phyloP scores from a whole-genome alignment of 2,329 filamentous ascomycete species.

The Periglandula ipomoeae region DNA sequence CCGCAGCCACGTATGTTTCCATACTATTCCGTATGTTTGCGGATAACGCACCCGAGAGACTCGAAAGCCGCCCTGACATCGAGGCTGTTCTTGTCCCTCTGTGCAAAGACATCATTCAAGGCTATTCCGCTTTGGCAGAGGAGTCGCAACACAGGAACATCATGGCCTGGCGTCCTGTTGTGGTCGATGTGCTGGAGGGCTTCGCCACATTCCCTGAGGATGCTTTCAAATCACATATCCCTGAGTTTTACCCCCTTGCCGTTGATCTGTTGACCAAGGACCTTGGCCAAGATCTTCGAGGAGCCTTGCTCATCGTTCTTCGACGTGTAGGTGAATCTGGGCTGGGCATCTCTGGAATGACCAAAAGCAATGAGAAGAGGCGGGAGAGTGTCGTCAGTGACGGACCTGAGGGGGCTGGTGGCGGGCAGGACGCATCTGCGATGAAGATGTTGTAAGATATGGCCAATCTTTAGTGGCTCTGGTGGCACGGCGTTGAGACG shows the following conservation, averaged over 20 bases:
- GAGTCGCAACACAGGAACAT: slow-evolving; percentile 97
- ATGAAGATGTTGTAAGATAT: slow-evolving; percentile 24
- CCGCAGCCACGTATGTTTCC: slow-evolving; percentile 87
- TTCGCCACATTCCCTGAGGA: slow-evolving; percentile 74
- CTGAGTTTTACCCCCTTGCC: slow-evolving; percentile 76
- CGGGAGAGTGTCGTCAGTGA: slow-evolving; percentile 32
- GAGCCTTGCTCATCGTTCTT: slow-evolving; percentile 68
- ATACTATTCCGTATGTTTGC: slow-evolving; percentile 98
- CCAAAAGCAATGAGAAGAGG: slow-evolving; percentile 22
- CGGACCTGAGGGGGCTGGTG: slow-evolving; percentile 18
- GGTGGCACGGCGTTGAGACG: slow-evolving; percentile 20
- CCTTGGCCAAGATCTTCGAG: slow-evolving; percentile 67
- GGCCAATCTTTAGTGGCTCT: slow-evolving; percentile 2
- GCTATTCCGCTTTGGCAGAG: slow-evolving; percentile 80
- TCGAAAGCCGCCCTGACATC: slow-evolving; percentile 69
- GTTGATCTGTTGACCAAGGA: slow-evolving; percentile 79
- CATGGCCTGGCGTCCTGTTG: slow-evolving; percentile 91
- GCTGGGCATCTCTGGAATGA: slow-evolving; percentile 47
- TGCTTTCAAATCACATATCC: slow-evolving; percentile 71
- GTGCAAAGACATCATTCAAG: slow-evolving; percentile 85
- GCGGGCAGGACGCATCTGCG: slow-evolving; percentile 23
- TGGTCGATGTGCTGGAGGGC: slow-evolving; percentile 92
- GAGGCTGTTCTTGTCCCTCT: slow-evolving; percentile 89
- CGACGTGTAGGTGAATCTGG: slow-evolving; percentile 74
- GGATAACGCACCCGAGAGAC: slow-evolving; percentile 74